These are phyloP conservation scores for Acer campestre DNA, from an alignment of 345 rosid species.

Conservation along the genomic window DNA sequence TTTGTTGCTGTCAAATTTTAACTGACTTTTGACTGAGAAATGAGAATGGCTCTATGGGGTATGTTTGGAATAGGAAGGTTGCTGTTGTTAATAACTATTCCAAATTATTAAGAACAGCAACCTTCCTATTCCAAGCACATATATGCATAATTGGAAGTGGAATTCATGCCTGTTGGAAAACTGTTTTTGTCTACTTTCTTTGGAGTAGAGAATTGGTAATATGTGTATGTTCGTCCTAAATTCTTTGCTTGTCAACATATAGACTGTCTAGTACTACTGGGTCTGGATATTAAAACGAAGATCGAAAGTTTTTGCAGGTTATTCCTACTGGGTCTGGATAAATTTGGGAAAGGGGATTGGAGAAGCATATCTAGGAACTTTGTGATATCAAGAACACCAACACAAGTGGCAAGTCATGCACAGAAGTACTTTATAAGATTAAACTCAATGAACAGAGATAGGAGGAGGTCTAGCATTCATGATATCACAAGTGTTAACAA, in stretches of 20 bases:
- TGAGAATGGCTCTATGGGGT: no score
- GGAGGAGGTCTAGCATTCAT: constrained; percentile 91
- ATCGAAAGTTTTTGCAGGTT: constrained; percentile 43
- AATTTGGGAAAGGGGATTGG: constrained; percentile 98
- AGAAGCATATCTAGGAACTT: constrained; percentile 93
- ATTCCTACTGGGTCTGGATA: constrained; percentile 84
- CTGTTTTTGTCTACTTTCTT: no score
- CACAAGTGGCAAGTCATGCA: constrained; percentile 97
- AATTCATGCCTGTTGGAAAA: neutral
- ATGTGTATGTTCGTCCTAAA: neutral
- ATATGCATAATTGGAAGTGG: neutral
- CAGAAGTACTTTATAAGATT: constrained; percentile 87
- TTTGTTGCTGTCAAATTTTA: constrained; percentile 2
- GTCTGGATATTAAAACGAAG: no score
- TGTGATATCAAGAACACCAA: constrained; percentile 88
- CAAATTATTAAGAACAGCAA: no score
- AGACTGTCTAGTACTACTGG: no score
- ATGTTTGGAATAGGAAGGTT: neutral
- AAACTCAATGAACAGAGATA: constrained; percentile 81
- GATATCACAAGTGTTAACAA: constrained; percentile 80
- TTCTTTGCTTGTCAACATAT: no score
- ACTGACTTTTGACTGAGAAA: neutral
- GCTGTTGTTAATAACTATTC: neutral
- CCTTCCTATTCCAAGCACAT: no score
- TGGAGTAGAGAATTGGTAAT: neutral